Evolutionary conservation across 495 filamentous ascomycete genomes (phyloP), one percentile per base, ranked within the genome.

Genomic region (Hypoxylon cercidicola): DNA sequence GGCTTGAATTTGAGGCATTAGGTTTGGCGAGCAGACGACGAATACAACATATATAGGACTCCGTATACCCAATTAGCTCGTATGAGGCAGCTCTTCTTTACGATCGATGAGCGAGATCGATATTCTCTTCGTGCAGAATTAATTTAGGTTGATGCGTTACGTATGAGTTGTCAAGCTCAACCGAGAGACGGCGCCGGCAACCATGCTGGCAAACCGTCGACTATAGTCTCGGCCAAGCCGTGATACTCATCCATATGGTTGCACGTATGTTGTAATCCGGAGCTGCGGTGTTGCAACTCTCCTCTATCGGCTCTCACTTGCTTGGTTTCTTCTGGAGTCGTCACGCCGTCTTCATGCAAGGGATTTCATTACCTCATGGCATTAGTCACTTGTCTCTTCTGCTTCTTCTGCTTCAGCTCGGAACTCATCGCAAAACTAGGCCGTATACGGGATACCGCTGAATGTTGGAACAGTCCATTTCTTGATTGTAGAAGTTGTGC

Each of bases 211-310:
- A 40, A 5, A 40, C 4, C 10, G 37, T 40, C 12, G 37, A 16
- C 37, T 40, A 16, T 40, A 16, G 15, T 40, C 37, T 40, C 37
- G 37, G 37, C 15, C 12, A 15, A 40, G 37, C 13, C 15, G 6
- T 44, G 19, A 7, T 40, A 60, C 52, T 7, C 16, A 50, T 35
- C 34, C 20, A 30, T 19, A 32, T 34, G 18, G 20, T 19, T 55
- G 41, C 50, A 40, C 18, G 19, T 44, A 59, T 55, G 62, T 49
- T 59, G 41, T 35, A 43, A 58, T 59, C 34, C n/a, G 13, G 19
- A 16, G 20, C 19, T 54, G n/a, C 23, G 19, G 54, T 63, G 39
- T 63, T 63, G 60, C 30, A 51, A 63, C 56, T 51, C 30, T 28
- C 34, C 12, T 50, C 19, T 18, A 37, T 16, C 23, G 23, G 16